These are phyloP conservation scores for Sphagnum magellanicum DNA, from an alignment of 228 moss, liverwort and hornwort genomes.

Conservation along the genomic window DNA sequence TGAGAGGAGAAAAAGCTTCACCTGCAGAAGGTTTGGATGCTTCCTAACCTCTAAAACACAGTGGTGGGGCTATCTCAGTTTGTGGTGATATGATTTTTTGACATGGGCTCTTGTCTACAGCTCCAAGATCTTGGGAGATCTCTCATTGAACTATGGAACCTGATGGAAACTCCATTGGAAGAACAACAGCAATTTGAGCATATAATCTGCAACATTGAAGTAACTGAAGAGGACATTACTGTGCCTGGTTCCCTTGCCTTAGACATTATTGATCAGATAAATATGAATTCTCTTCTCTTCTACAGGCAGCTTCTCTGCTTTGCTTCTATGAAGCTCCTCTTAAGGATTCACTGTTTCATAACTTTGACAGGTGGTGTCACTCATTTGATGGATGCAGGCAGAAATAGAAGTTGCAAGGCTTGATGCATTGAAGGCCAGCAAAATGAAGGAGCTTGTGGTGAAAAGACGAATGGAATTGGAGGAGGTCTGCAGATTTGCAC, in stretches of 20 bases:
- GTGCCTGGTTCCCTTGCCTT: conserved; percentile 52
- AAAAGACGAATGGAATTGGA: conserved; percentile 85
- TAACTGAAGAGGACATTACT: conserved; percentile 65
- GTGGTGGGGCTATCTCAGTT: too few relatives aligned
- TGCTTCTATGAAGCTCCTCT: too few relatives aligned
- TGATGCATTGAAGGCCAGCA: conserved; percentile 65
- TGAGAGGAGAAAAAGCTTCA: conserved; percentile 82
- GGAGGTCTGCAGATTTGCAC: conserved; percentile 70
- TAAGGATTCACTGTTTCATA: too few relatives aligned
- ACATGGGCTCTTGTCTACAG: conserved; percentile 13
- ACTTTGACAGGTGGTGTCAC: too few relatives aligned
- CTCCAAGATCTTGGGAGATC: conserved; percentile 69
- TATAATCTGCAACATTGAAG: conserved; percentile 63
- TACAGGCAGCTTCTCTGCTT: too few relatives aligned
- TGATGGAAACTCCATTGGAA: conserved; percentile 75
- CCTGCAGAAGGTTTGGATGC: conserved; percentile 49
- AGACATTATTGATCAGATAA: conserved; percentile 74
- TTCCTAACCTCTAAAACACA: too few relatives aligned
- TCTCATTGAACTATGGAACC: conserved; percentile 81
- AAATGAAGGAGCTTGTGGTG: conserved; percentile 91
- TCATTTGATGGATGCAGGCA: conserved; percentile 30
- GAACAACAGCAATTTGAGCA: conserved; percentile 73
- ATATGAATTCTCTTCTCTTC: background rate
- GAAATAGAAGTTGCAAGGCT: conserved; percentile 80
- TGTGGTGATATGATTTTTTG: too few relatives aligned